Evolutionary conservation across 2,329 filamentous ascomycete species (phyloP).

Genomic region (Neonectria sp.): DNA sequence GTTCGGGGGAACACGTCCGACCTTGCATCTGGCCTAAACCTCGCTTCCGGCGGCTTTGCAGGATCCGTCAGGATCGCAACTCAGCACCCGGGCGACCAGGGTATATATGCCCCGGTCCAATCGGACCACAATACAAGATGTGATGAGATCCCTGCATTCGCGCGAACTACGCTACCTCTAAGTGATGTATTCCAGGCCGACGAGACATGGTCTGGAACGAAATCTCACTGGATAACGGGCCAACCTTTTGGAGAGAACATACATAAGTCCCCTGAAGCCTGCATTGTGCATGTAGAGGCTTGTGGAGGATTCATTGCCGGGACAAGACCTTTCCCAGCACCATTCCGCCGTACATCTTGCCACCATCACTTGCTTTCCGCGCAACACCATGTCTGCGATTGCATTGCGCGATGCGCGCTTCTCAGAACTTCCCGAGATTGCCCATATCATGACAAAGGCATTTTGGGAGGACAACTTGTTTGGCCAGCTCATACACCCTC

Average conservation of each 20-base stretch:
- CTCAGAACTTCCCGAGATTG: constrained; percentile 48
- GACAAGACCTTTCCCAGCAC: constrained; percentile 13
- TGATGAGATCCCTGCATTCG: constrained; percentile 5
- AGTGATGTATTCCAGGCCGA: constrained; percentile 7
- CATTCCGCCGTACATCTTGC: constrained; percentile 8
- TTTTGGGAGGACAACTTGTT: constrained; percentile 55
- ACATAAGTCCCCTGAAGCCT: constrained; percentile 22
- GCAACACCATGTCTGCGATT: constrained; percentile 31
- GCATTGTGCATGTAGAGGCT: constrained; percentile 7
- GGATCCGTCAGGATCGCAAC: constrained; percentile 13
- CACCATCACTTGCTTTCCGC: neutral
- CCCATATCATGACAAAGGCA: constrained; percentile 49
- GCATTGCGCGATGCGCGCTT: constrained; percentile 36
- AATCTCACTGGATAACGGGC: neutral
- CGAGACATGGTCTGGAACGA: neutral
- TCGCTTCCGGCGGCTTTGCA: constrained; percentile 14
- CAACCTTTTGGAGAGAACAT: neutral
- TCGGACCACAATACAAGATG: constrained; percentile 10
- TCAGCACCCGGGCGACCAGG: constrained; percentile 14
- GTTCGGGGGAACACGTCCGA: constrained; percentile 16
- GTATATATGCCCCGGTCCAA: constrained; percentile 23
- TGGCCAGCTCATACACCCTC: constrained; percentile 53
- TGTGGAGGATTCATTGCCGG: constrained; percentile 13
- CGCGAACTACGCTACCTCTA: constrained; percentile 9
- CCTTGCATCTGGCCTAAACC: constrained; percentile 9